phyloP scores from a whole-genome alignment of 2,329 filamentous ascomycete genomes.

The Domatiomyces globalis region DNA sequence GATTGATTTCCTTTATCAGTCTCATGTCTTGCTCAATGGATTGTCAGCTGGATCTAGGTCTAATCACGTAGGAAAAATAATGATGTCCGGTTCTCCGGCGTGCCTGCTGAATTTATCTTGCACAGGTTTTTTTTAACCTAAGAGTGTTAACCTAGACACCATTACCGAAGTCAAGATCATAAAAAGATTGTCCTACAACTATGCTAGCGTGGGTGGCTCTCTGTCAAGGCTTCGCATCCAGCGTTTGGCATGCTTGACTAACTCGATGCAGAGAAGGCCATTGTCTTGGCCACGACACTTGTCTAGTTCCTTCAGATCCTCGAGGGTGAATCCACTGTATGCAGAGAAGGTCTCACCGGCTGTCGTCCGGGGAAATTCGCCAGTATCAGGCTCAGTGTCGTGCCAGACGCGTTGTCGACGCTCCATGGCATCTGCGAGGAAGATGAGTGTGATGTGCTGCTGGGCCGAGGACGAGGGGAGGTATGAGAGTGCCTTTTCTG shows the following conservation, averaged over 20 bases:
- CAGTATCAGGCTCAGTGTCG: constrained; percentile 9
- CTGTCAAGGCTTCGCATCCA: constrained; percentile 16
- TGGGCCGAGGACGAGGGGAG: background rate
- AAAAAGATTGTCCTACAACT: too few relatives aligned
- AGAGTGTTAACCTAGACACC: too few relatives aligned
- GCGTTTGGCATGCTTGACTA: constrained; percentile 17
- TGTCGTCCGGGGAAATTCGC: constrained; percentile 7
- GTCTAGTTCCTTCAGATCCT: constrained; percentile 7
- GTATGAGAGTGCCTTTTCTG: constrained; percentile 1
- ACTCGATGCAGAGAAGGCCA: constrained; percentile 18
- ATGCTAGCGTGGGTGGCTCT: background rate
- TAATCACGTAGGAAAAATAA: too few relatives aligned
- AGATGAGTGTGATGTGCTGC: constrained; percentile 19
- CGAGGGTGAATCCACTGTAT: constrained; percentile 10
- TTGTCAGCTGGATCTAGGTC: too few relatives aligned
- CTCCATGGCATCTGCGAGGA: constrained; percentile 29
- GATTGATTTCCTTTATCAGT: too few relatives aligned
- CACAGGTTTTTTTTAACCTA: too few relatives aligned
- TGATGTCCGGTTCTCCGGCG: too few relatives aligned
- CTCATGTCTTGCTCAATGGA: too few relatives aligned
- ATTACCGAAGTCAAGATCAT: background rate
- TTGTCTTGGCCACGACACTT: constrained; percentile 6
- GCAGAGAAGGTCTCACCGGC: constrained; percentile 3
- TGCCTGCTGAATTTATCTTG: too few relatives aligned
- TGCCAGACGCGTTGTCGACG: constrained; percentile 31